These are phyloP conservation scores for Dovyalis caffra DNA, from an alignment of 345 rosid genomes.

Conservation along the genomic window DNA sequence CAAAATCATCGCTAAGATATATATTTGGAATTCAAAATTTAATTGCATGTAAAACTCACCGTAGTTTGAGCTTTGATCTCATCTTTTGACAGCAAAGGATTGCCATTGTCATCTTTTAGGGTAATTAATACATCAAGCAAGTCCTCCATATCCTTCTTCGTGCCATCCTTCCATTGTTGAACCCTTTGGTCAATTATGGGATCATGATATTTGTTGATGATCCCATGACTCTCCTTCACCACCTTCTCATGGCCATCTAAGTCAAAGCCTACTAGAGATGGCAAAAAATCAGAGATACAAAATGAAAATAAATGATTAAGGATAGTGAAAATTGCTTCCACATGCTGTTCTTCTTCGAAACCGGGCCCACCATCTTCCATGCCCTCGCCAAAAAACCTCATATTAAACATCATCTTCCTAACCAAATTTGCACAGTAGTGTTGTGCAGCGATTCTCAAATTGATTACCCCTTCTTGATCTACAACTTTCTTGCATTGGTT, in stretches of 20 bases:
- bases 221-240: slow-evolving; percentile 1
- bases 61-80: slow-evolving; percentile 53
- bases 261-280: slow-evolving; percentile 36
- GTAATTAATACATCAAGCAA: slow-evolving; percentile 44
- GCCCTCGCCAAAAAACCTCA: slow-evolving; percentile 26
- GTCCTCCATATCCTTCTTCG: slow-evolving; percentile 31
- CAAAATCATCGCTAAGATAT: background rate
- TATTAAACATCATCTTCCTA: slow-evolving; percentile 23
- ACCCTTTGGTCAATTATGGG: slow-evolving; percentile 37
- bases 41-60: slow-evolving; percentile 9
- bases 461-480: background rate
- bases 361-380: slow-evolving; percentile 26
- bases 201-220: slow-evolving; percentile 33
- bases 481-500: slow-evolving; percentile 15
- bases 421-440: slow-evolving; percentile 28
- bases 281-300: slow-evolving; percentile 48
- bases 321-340: slow-evolving; percentile 42
- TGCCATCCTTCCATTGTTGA: slow-evolving; percentile 31
- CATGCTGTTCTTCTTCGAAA: slow-evolving; percentile 28
- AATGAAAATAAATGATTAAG: slow-evolving; percentile 38
- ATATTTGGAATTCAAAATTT: too few species aligned
- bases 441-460: background rate
- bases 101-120: slow-evolving; percentile 30
- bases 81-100: slow-evolving; percentile 24
- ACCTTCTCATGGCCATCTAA: slow-evolving; percentile 42